Percentiles rank a stretch among this genome's conserved stretches.
Conservation (phyloP, 2,329 filamentous ascomycete species). For the Verticillium klebahnii region DNA sequence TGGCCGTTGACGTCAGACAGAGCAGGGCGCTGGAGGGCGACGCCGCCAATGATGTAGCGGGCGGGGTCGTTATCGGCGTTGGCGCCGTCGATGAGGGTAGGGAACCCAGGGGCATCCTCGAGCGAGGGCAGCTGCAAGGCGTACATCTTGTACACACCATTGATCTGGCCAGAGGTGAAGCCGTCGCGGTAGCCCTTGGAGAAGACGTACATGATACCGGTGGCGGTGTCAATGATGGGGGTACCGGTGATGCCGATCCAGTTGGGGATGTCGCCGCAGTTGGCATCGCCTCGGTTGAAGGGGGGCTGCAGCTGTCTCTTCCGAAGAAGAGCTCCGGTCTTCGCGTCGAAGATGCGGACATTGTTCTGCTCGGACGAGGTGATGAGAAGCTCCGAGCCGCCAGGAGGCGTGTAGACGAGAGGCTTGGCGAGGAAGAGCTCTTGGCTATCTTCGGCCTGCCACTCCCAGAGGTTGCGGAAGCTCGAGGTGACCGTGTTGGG, state of each 20-base stretch:
- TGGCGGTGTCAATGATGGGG: constrained; percentile 28
- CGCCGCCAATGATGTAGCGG: constrained; percentile 39
- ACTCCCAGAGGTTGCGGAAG: constrained; percentile 24
- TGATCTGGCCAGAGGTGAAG: constrained; percentile 19
- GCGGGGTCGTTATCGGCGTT: constrained; percentile 38
- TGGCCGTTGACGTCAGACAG: constrained; percentile 26
- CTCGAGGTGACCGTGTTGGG: constrained; percentile 27
- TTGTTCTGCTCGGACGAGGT: constrained; percentile 32
- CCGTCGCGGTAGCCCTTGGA: constrained; percentile 27
- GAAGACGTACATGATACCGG: constrained; percentile 29
- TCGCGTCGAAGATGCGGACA: constrained; percentile 33
- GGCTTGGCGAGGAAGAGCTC: constrained; percentile 29
- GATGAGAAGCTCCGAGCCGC: constrained; percentile 28
- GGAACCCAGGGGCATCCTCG: constrained; percentile 31
- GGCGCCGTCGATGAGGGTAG: constrained; percentile 37
- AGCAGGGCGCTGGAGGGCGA: constrained; percentile 37
- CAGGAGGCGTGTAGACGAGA: constrained; percentile 34
- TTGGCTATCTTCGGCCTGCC: constrained; percentile 18
- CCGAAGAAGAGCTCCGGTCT: constrained; percentile 31
- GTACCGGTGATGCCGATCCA: constrained; percentile 31
- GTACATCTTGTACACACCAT: constrained; percentile 34
- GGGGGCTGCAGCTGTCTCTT: constrained; percentile 31
- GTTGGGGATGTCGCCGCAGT: constrained; percentile 34
- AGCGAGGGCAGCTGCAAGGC: constrained; percentile 33
- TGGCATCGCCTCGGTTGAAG: constrained; percentile 30